Conservation (phyloP, 2,329 filamentous ascomycete genomes). For the Cladosporium sp. region DNA sequence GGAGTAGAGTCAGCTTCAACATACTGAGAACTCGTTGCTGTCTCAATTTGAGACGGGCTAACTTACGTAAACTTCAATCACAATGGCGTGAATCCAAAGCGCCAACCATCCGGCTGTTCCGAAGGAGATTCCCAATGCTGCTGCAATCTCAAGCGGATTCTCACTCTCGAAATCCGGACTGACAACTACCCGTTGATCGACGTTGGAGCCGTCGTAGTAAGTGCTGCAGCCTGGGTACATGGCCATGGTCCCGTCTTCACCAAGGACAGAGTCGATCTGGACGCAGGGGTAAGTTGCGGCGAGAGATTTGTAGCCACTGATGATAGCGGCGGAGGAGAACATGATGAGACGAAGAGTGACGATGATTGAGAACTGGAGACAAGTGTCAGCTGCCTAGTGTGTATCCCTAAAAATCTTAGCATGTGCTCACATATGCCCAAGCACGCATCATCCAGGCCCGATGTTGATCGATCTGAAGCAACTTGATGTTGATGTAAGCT, state of each 20-base stretch:
- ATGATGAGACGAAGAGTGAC: slow-evolving; percentile 54
- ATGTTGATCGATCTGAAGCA: slow-evolving; percentile 61
- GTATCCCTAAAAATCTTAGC: neutral
- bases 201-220: slow-evolving; percentile 7
- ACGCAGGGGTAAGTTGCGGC: slow-evolving; percentile 46
- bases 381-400: neutral
- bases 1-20: neutral
- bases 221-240: slow-evolving; percentile 43
- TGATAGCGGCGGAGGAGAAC: slow-evolving; percentile 42
- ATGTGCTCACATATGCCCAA: slow-evolving; percentile 34
- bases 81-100: slow-evolving; percentile 50
- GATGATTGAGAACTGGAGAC: slow-evolving; percentile 42
- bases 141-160: slow-evolving; percentile 32
- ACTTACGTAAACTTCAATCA: slow-evolving; percentile 38
- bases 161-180: slow-evolving; percentile 28
- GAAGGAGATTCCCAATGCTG: slow-evolving; percentile 50
- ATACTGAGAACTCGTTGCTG: neutral
- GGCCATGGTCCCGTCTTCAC: slow-evolving; percentile 36
- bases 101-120: slow-evolving; percentile 56
- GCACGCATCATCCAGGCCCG: slow-evolving; percentile 61
- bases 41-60: neutral
- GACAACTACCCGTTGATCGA: slow-evolving; percentile 22
- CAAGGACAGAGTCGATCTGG: slow-evolving; percentile 39
- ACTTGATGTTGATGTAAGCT: slow-evolving; percentile 58
- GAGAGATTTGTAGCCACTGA: slow-evolving; percentile 36